Percentiles rank a stretch among this genome's conserved stretches.
Evolutionary conservation across 768 basidiomycete genomes (phyloP).

Genomic region (Mycena olivaceomarginata): DNA sequence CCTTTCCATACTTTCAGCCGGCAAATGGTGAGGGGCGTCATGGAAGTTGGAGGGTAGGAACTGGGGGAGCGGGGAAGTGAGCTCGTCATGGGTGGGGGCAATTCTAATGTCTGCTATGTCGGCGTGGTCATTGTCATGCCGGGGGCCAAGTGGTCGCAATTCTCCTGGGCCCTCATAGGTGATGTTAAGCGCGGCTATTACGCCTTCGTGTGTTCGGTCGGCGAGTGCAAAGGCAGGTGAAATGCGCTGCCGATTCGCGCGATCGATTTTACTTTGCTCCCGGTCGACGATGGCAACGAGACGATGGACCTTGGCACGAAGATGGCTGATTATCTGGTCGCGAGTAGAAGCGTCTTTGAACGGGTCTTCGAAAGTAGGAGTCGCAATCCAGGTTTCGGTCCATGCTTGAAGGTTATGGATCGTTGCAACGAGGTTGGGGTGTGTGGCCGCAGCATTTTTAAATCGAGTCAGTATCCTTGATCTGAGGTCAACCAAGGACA

Average conservation of each 20-base stretch:
- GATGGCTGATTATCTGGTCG: constrained; percentile 58
- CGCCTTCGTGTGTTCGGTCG: constrained; percentile 51
- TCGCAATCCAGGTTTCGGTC: constrained; percentile 67
- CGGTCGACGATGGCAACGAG: constrained; percentile 70
- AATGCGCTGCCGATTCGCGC: constrained; percentile 41
- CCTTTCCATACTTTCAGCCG: constrained; percentile 75
- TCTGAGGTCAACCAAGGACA: constrained; percentile 6
- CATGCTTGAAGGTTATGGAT: constrained; percentile 66
- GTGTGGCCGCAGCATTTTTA: constrained; percentile 69
- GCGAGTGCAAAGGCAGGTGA: constrained; percentile 1
- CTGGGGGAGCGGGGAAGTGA: constrained; percentile 67
- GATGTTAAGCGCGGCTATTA: constrained; percentile 60
- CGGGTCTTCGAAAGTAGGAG: constrained; percentile 68
- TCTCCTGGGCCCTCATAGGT: constrained; percentile 75
- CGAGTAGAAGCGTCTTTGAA: constrained; percentile 58
- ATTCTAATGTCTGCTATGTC: constrained; percentile 78
- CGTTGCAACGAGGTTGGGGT: constrained; percentile 64
- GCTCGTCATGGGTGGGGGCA: constrained; percentile 82
- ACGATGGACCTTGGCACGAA: constrained; percentile 57
- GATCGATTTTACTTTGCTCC: constrained; percentile 62
- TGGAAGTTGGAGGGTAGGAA: constrained; percentile 79
- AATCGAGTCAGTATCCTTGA: constrained; percentile 66
- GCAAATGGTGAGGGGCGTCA: constrained; percentile 78
- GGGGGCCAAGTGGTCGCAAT: constrained; percentile 67
- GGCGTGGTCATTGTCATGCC: constrained; percentile 82